phyloP scores from a whole-genome alignment of 2,329 filamentous ascomycete species.

The Phoma herbarum region DNA sequence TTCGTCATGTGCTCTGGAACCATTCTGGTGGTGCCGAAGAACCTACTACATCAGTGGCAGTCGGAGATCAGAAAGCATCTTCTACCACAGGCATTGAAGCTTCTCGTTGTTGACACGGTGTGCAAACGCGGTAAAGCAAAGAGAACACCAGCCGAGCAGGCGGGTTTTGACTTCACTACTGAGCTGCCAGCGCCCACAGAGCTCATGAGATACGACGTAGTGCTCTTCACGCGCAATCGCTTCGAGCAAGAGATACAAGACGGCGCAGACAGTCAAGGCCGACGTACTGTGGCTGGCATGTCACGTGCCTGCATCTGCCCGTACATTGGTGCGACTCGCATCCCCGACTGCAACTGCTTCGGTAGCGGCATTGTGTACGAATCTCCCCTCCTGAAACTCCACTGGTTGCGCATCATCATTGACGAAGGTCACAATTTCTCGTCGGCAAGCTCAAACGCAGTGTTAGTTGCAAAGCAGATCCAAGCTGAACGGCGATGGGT shows the following conservation, averaged over 20 bases:
- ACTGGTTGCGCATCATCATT: constrained; percentile 88
- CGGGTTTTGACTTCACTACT: constrained; percentile 49
- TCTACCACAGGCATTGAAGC: constrained; percentile 63
- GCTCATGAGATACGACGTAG: constrained; percentile 74
- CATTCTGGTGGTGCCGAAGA: constrained; percentile 81
- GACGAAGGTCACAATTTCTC: constrained; percentile 92
- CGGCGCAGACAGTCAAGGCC: constrained; percentile 57
- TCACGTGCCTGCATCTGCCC: constrained; percentile 46
- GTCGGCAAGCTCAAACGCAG: constrained; percentile 68
- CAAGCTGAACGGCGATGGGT: constrained; percentile 81
- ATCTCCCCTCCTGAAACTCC: constrained; percentile 73
- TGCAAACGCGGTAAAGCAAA: constrained; percentile 37
- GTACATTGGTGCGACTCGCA: constrained; percentile 56
- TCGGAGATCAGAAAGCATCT: constrained; percentile 84
- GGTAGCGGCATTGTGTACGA: constrained; percentile 56
- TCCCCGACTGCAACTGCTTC: constrained; percentile 57
- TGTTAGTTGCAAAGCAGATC: constrained; percentile 63
- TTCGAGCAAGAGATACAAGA: constrained; percentile 74
- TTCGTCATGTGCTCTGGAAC: constrained; percentile 74
- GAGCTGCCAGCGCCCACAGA: constrained; percentile 65
- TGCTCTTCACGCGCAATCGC: constrained; percentile 77
- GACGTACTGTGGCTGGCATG: constrained; percentile 42
- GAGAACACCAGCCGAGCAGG: constrained; percentile 11
- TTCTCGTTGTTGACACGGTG: constrained; percentile 66
- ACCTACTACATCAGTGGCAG: constrained; percentile 85